phyloP scores from a whole-genome alignment of 2,329 filamentous ascomycete genomes.

The Fusarium paranaense region DNA sequence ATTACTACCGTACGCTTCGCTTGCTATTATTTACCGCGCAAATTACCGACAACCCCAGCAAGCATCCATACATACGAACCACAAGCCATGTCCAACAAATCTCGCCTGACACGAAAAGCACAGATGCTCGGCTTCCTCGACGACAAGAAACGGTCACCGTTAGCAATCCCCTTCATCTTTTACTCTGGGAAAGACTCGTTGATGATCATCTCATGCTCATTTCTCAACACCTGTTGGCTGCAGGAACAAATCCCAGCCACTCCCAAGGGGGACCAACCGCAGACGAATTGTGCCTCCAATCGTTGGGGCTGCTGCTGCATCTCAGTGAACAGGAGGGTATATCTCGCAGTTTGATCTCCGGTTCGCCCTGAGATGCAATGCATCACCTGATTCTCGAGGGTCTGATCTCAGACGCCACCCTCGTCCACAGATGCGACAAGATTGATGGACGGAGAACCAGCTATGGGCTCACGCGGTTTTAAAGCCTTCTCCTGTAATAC shows the following conservation, averaged over 20 bases:
- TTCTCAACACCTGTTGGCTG: neutral
- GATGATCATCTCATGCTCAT: neutral
- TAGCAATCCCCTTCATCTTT: neutral
- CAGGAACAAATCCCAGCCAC: neutral
- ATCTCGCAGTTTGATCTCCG: slow-evolving; percentile 7
- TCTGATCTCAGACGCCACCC: slow-evolving; percentile 3
- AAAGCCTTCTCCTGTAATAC: neutral
- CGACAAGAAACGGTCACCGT: neutral
- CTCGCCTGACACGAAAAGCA: neutral
- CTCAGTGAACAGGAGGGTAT: neutral
- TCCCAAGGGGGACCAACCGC: neutral
- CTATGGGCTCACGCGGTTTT: neutral
- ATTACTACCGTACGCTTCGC: neutral
- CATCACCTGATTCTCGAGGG: neutral
- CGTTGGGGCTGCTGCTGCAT: neutral
- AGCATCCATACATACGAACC: neutral
- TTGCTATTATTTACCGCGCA: neutral
- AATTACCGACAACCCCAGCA: neutral
- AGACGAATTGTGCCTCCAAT: neutral
- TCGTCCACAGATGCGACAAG: neutral
- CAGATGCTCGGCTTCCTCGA: neutral
- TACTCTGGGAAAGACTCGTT: neutral
- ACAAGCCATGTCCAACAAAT: neutral
- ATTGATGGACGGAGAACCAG: neutral
- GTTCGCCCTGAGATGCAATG: neutral